Conservation (phyloP, 257 asterid genomes). For the Nicotiana attenuata region DNA sequence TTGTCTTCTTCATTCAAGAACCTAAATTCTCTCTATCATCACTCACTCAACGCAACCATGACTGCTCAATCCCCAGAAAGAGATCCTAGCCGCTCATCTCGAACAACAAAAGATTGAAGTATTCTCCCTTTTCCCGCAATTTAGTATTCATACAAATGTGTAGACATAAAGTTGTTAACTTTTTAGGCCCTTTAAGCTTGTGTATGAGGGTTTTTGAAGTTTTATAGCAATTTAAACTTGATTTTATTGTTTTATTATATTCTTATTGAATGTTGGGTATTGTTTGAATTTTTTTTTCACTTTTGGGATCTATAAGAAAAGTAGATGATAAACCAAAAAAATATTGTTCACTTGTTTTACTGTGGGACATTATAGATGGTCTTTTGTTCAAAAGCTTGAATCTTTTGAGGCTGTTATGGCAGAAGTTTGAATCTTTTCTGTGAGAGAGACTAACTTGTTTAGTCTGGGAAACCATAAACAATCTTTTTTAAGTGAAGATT, state of each 20-base stretch:
- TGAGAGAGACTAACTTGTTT: neutral
- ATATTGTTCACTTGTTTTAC: neutral
- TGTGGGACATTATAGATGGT: neutral
- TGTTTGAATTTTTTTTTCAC: neutral
- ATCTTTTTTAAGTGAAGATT: neutral
- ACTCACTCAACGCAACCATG: constrained; percentile 10
- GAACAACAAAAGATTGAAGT: constrained; percentile 52
- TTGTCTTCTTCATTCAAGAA: neutral
- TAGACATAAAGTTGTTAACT: neutral
- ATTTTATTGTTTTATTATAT: neutral
- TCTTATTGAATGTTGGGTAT: neutral
- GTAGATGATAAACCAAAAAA: neutral
- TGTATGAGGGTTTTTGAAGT: neutral
- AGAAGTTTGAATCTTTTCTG: no score
- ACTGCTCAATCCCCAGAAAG: constrained; percentile 54
- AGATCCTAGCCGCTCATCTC: constrained; percentile 44
- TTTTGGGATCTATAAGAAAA: neutral
- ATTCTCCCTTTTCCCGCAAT: neutral
- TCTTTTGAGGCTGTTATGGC: no score
- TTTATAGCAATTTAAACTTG: neutral
- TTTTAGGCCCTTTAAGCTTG: neutral
- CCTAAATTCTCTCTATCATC: neutral
- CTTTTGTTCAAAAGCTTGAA: neutral
- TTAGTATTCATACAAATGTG: no score
- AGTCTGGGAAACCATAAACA: neutral